Conservation (phyloP, 176 grass and related monocot genomes). For the Hyparrhenia diplandra region DNA sequence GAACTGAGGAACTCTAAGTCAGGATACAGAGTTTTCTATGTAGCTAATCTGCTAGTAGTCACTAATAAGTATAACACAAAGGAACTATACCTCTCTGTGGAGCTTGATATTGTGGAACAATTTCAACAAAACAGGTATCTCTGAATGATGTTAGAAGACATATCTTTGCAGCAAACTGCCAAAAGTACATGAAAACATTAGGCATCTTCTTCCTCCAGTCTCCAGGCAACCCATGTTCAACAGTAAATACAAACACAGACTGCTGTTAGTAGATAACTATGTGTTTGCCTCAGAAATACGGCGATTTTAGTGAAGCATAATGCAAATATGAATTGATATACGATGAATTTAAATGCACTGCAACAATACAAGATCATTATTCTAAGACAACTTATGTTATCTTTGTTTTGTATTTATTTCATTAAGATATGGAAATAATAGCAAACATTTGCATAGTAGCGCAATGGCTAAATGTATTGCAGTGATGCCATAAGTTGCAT, state of each 20-base stretch:
- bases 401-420: neutral
- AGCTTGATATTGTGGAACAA: slow-evolving; percentile 78
- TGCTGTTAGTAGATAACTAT: neutral
- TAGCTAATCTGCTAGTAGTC: neutral
- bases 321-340: neutral
- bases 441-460: neutral
- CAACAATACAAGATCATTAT: neutral
- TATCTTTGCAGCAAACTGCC: slow-evolving; percentile 95
- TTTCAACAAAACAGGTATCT: slow-evolving; percentile 97
- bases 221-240: neutral
- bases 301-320: slow-evolving; percentile 3
- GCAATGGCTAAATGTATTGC: neutral
- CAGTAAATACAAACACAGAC: neutral
- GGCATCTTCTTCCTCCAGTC: neutral
- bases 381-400: neutral
- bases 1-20: neutral
- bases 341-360: neutral
- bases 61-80: neutral
- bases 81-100: slow-evolving; percentile 78
- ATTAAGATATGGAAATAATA: neutral
- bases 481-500: neutral
- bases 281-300: neutral
- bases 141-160: slow-evolving; percentile 98
- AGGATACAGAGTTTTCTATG: neutral
- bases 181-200: slow-evolving; percentile 38